Evolutionary conservation across 768 basidiomycete genomes (phyloP).

Genomic region (Xerocomus brunneocitrinus): DNA sequence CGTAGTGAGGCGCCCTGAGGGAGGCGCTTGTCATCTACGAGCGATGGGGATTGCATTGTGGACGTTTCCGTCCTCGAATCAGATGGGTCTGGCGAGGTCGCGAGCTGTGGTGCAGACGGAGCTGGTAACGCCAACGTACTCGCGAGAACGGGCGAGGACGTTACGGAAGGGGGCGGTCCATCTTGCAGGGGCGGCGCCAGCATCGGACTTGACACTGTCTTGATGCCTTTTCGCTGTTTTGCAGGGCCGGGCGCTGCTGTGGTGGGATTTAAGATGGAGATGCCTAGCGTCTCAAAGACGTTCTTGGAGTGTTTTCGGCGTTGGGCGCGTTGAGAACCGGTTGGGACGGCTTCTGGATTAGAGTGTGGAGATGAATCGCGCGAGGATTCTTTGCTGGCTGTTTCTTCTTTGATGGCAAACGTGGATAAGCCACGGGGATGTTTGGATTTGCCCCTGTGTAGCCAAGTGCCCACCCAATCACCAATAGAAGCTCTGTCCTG

Average conservation of each 20-base stretch:
- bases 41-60: slow-evolving; percentile 24
- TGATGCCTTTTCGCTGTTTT: slow-evolving; percentile 18
- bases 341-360: slow-evolving; percentile 9
- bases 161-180: slow-evolving; percentile 6
- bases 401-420: slow-evolving; percentile 22
- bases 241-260: slow-evolving; percentile 25
- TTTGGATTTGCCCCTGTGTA: slow-evolving; percentile 48
- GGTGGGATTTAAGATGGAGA: slow-evolving; percentile 58
- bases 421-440: slow-evolving; percentile 19
- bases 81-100: slow-evolving; percentile 17
- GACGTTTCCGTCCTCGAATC: slow-evolving; percentile 26
- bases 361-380: slow-evolving; percentile 20
- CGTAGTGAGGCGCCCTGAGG: slow-evolving; percentile 64
- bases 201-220: slow-evolving; percentile 27
- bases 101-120: slow-evolving; percentile 27
- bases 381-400: slow-evolving; percentile 16
- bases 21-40: slow-evolving; percentile 26
- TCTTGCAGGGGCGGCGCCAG: slow-evolving; percentile 9
- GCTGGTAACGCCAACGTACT: slow-evolving; percentile 14
- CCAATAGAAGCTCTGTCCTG: slow-evolving; percentile 42
- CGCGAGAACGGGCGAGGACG: slow-evolving; percentile 19
- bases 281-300: slow-evolving; percentile 68
- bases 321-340: slow-evolving; percentile 10
- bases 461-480: slow-evolving; percentile 79
- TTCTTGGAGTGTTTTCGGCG: slow-evolving; percentile 52